Evolutionary conservation across 148 eudicot genomes (phyloP), one percentile per base, ranked within the genome.

Genomic region (Rhododendron vialii): DNA sequence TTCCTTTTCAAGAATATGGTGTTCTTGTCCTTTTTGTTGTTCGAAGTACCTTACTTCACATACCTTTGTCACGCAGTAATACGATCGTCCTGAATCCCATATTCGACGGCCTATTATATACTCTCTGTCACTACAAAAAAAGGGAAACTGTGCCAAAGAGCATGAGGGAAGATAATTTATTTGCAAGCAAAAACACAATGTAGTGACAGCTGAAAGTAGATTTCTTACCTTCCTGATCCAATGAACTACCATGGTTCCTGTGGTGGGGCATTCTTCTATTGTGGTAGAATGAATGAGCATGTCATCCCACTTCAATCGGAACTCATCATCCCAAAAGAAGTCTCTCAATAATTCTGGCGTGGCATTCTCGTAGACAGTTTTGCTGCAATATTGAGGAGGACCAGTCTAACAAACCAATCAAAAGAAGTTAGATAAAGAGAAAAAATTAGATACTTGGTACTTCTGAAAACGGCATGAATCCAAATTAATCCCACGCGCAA

Each of bases 321-420:
- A 94, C 45, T 95, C 98, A 85, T 98, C 98, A 87, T 98, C 99
- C 99, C 98, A 98, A 69, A 94, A 98, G 91, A 98, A 98, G 91
- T 98, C 99, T 91, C 98, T 93, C 20, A 98, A 86, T 90, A 94
- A 84, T 89, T 98, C 99, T 67, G 98, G 99, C 28, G 96, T 91
- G 35, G 97, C 98, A 88, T 98, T 95, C 92, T 98, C 97, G 86
- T 93, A 98, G 28, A 98, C 91, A 8, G 98, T 98, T 87, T 93
- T 92, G 90, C 95, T 98, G 78, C 98, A 94, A 86, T 93, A 95
- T 81, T 98, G 99, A 61, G 99, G 99, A 88, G 98, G 99, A 80
- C 99, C 98, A 43, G 51, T 89, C 99, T 98, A 87, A 65, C 84
- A 92, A 86, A 78, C 13, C 43, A 79, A 89, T 48, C 77, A 75